A percentile compares a stretch with the other conserved stretches of the same genome.
These are phyloP conservation scores for Rhazya stricta DNA, from an alignment of 257 asterid species.

Conservation along the genomic window DNA sequence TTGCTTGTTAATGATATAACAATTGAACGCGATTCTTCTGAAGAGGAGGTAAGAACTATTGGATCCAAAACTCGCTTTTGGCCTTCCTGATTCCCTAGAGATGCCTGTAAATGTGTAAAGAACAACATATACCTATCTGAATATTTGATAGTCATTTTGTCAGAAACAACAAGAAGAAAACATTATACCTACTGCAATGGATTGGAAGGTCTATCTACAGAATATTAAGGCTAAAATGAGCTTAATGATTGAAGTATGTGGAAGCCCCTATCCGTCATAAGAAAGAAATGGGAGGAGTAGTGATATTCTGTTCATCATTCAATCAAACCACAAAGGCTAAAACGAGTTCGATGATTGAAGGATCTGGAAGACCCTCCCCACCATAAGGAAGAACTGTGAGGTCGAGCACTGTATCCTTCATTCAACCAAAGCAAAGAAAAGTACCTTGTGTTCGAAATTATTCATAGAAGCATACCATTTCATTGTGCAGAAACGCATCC, in stretches of 20 bases:
- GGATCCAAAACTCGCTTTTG: slow-evolving; percentile 48
- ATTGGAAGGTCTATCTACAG: not conserved
- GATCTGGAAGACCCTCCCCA: too few species aligned
- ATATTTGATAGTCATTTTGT: not conserved
- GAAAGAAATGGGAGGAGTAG: too few species aligned
- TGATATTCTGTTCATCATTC: too few species aligned
- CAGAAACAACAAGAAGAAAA: not conserved
- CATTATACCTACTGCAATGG: not conserved
- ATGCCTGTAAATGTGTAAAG: slow-evolving; percentile 31
- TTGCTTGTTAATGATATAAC: slow-evolving; percentile 51
- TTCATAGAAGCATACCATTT: slow-evolving; percentile 41
- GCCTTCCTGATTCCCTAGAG: slow-evolving; percentile 41
- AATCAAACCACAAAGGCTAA: too few species aligned
- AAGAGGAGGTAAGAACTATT: slow-evolving; percentile 40
- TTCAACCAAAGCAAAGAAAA: too few species aligned
- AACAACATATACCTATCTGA: not conserved
- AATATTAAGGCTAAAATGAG: not conserved
- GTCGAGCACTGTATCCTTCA: too few species aligned
- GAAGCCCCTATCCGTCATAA: too few species aligned
- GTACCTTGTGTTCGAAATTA: not conserved
- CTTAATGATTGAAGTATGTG: too few species aligned
- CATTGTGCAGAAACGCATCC: slow-evolving; percentile 51
- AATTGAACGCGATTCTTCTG: slow-evolving; percentile 58
- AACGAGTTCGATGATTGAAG: too few species aligned
- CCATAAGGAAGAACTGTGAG: too few species aligned